A percentile compares a stretch with the other conserved stretches of the same genome.
phyloP scores from a whole-genome alignment of 257 asterid genomes.

The Primulina eburnea region DNA sequence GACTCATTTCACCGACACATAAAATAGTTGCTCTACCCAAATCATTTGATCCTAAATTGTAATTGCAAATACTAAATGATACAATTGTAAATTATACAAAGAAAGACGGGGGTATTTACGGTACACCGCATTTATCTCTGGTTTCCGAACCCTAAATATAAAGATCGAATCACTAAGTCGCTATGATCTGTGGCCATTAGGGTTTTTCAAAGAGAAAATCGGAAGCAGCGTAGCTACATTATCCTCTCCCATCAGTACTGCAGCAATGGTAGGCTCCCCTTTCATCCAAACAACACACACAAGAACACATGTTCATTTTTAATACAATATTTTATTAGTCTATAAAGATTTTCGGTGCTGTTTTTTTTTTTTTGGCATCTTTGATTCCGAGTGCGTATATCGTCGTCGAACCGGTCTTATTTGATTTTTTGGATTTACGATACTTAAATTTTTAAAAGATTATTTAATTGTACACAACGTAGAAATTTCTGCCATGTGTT shows the following conservation, averaged over 20 bases:
- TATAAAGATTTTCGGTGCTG: background rate
- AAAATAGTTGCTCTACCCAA: no score
- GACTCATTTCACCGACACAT: no score
- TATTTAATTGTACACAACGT: background rate
- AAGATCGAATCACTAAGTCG: no score
- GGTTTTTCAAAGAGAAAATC: background rate
- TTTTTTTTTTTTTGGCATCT: background rate
- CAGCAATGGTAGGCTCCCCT: background rate
- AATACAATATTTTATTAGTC: no score
- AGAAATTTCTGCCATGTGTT: background rate
- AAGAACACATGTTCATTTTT: background rate
- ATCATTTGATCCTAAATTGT: no score
- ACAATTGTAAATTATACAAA: no score
- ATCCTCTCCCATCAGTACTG: background rate
- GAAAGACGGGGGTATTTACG: background rate
- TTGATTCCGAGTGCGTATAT: no score
- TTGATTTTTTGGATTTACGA: background rate
- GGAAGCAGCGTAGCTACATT: background rate
- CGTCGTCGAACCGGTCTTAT: background rate
- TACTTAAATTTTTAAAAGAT: background rate
- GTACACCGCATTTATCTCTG: background rate
- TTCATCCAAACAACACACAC: background rate
- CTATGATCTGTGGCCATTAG: background rate
- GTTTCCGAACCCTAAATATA: background rate
- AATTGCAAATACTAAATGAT: no score